Evolutionary conservation across 2,329 filamentous ascomycete species (phyloP), one percentile per base, ranked within the genome.

Genomic region (Sporothrix schenckii): DNA sequence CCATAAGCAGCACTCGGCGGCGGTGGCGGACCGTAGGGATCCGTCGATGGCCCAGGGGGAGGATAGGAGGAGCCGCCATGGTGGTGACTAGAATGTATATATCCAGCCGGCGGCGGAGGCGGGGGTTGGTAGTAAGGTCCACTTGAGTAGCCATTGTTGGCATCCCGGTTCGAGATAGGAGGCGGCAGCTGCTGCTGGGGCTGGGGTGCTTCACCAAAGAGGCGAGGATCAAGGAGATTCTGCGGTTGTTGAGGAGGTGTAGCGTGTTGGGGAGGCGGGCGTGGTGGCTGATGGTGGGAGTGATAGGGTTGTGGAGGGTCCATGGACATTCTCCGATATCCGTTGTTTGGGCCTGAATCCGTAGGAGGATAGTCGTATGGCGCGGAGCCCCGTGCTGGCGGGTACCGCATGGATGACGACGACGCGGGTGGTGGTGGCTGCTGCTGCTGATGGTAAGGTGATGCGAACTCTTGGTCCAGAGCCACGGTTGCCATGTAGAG

Each of bases 201-300:
- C 27, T 66, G 58, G 10, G 58, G 54, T 1, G 69, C 41, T 24
- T 74, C 74, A 19, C 74, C 71, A 44, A 75, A 75, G 4, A 75
- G 71, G 3, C 74, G 70, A 2, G 74, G 74, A 19, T 75, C 74
- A 7, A 75, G 61, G 0, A 71, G 63, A 11, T 69, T 60, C 7
- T 66, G 69, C 11, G 58, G 21, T 39, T 71, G 69, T 2, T 69
- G 68, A 2, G 54, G 66, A 11, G 16, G 53, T 27, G 50, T 69
- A 11, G 66, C n/a, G 47, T 69, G 58, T 27, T 65, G 67, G 41
- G 66, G 10, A 52, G 56, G 39, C 1, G 63, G 19, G 24, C 65
- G 24, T 21, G 58, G 69, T 0, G 39, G 66, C 1, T 30, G 66
- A 3, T 70, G 70, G 13, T 70, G 69, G 21, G 58, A 47, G 58